phyloP scores from a whole-genome alignment of 1,139 yeast genomes.

The Pichia sp. region DNA sequence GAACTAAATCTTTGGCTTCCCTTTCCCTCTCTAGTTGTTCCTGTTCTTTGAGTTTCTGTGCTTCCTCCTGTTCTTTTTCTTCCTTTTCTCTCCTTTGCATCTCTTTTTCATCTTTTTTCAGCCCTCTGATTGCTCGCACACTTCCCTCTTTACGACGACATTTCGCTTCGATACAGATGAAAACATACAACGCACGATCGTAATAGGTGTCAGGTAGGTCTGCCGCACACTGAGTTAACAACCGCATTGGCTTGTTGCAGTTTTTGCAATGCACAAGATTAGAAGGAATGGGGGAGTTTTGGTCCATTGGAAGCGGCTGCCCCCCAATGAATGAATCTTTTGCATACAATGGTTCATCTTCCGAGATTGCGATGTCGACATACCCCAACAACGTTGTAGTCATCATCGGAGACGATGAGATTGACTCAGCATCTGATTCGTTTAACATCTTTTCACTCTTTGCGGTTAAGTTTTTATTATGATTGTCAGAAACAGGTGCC shows the following conservation, averaged over 20 bases:
- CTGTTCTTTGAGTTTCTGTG: slow-evolving; percentile 24
- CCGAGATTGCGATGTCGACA: slow-evolving; percentile 50
- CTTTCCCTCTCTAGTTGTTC: slow-evolving; percentile 32
- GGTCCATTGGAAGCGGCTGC: slow-evolving; percentile 42
- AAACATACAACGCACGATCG: slow-evolving; percentile 76
- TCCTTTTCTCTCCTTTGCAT: slow-evolving; percentile 40
- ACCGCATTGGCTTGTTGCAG: slow-evolving; percentile 59
- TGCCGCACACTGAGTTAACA: slow-evolving; percentile 74
- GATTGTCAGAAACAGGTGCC: no score
- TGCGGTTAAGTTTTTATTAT: no score
- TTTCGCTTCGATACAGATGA: slow-evolving; percentile 58
- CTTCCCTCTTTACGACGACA: slow-evolving; percentile 71
- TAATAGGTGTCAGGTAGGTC: slow-evolving; percentile 68
- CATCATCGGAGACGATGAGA: slow-evolving; percentile 7
- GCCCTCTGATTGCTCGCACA: slow-evolving; percentile 70
- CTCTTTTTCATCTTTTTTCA: slow-evolving; percentile 52
- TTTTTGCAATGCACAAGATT: slow-evolving; percentile 55
- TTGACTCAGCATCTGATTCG: slow-evolving; percentile 20
- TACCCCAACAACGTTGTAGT: slow-evolving; percentile 47
- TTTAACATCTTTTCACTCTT: slow-evolving; percentile 9
- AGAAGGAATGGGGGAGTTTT: slow-evolving; percentile 49
- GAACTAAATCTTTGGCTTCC: slow-evolving; percentile 36
- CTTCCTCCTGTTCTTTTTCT: slow-evolving; percentile 25
- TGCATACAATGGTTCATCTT: slow-evolving; percentile 46
- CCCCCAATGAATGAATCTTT: slow-evolving; percentile 85